Base-by-base conservation (phyloP, 257 asterid genomes). In the Nicotiana sylvestris region DNA sequence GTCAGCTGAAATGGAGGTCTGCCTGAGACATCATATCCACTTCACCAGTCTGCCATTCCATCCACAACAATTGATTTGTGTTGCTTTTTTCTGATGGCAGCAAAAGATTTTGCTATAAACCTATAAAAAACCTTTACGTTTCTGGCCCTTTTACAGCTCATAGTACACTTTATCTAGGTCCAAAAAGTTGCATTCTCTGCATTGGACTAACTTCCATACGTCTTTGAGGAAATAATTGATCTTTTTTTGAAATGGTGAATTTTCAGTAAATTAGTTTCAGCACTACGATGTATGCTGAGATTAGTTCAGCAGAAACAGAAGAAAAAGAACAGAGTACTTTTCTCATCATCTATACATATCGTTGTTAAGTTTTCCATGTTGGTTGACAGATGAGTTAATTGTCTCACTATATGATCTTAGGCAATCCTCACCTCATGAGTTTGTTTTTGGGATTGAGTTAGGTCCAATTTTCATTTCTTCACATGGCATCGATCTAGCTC, bases 261-360 rank as follows among this genome's bases (percentile, higher is more conserved):
- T 68, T 68, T 68, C 5, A 68, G 77, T 68, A 37, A 68, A 68
- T 18, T 68, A 68, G 77, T 68, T 35, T 37, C 56, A 68, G 77
- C 77, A 68, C 56, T 68, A 37, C n/a, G 77, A 67, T 68, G 77
- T 43, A 29, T 37, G 56, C 77, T 68, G 9, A 53, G 55, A 18
- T 68, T 9, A 35, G 77, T 68, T 9, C 56, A 68, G 43, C 56
- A 25, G 37, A 68, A 29, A 68, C 55, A 1, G 77, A 18, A 68
- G 56, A 33, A 68, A 37, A 68, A 68, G 32, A 43, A 35, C 77
- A 37, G 17, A 37, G 5, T 18, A 68, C 32, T 68, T 37, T 68
- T 68, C 30, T 68, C 56, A 37, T 35, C 30, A 68, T 37, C 55
- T 68, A 68, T 35, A 18, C 29, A 35, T 37, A 18, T 4, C 1